Evolutionary conservation across 495 filamentous ascomycete species (phyloP), one percentile per base, ranked within the genome.

Genomic region (Elasticomyces elasticus): DNA sequence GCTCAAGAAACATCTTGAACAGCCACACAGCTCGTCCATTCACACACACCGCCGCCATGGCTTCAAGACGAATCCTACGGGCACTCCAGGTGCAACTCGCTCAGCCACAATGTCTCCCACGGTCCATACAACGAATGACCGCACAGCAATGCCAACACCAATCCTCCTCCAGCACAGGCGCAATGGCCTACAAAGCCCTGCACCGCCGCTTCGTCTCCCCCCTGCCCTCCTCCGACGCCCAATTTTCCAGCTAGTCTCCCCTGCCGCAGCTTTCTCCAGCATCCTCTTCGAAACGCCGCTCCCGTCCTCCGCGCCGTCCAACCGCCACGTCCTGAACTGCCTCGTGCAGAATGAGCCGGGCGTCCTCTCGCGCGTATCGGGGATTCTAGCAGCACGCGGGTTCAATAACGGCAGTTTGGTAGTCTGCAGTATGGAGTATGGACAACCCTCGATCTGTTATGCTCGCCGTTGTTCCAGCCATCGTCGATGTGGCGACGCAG

Each of bases 341-440:
- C 82, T 98, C 50, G 92, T 98, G 58, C 92, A 98, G 69, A 98
- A 98, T 72, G 92, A 98, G 72, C 92, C 92, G 40, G 92, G 92
- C 69, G 92, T 98, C 49, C 78, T 98, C 20, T 95, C 89, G 42
- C 89, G 92, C 53, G 87, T 98, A 10, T 96, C 92, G 9, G 92
- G 92, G 50, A 97, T 98, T 65, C 79, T 98, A 27, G 92, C 92
- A 15, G 92, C 92, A 24, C 79, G 92, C 37, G 92, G 92, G 52
- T 98, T 98, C 83, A 98, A 98, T 74, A 98, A 97, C 66, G 92
- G 97, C 79, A 90, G 85, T 52, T 75, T 98, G 53, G 92, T 98
- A 45, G 92, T 98, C 37, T 97, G 92, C 74, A 89, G 86, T 68
- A 98, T 92, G 41, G 92, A 96, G 71, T n/a, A n/a, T n/a, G n/a